These are phyloP conservation scores for Ceratocystis cacaofunesta DNA, from an alignment of 2,329 filamentous ascomycete species.

Conservation along the genomic window DNA sequence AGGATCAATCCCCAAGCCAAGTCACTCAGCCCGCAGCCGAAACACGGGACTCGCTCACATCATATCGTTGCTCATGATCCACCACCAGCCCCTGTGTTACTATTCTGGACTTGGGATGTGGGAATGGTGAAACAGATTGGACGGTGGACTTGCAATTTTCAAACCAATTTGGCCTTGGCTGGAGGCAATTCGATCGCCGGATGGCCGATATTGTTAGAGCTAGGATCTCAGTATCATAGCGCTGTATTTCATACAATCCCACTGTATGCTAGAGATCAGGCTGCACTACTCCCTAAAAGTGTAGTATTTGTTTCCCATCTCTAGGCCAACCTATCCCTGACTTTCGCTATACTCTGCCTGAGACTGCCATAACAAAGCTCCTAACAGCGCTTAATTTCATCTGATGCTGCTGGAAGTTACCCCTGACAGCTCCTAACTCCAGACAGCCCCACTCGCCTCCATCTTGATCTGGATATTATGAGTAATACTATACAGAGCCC, in stretches of 20 bases:
- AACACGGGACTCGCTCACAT: slow-evolving; percentile 2
- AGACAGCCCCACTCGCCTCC: neutral
- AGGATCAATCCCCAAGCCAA: neutral
- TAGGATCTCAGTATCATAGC: neutral
- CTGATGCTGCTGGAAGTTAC: neutral
- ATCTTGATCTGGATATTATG: too few species aligned
- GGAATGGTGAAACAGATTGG: slow-evolving; percentile 1
- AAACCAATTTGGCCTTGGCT: neutral
- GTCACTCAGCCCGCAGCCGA: neutral
- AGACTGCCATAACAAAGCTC: neutral
- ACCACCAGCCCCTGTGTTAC: neutral
- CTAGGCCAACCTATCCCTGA: neutral
- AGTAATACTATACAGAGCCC: too few species aligned
- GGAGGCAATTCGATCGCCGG: neutral
- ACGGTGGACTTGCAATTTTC: neutral
- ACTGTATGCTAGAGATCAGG: neutral
- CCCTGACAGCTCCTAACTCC: neutral
- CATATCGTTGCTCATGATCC: neutral
- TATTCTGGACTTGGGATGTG: neutral
- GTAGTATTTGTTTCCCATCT: too few species aligned
- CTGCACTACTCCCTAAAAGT: too few species aligned
- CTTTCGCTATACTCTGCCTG: neutral
- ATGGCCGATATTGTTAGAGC: neutral
- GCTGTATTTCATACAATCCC: neutral
- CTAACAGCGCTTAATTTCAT: slow-evolving; percentile 2